A percentile compares a stretch with the other conserved stretches of the same genome.
phyloP scores from a whole-genome alignment of 306 rosid genomes.

The Quercus glauca region DNA sequence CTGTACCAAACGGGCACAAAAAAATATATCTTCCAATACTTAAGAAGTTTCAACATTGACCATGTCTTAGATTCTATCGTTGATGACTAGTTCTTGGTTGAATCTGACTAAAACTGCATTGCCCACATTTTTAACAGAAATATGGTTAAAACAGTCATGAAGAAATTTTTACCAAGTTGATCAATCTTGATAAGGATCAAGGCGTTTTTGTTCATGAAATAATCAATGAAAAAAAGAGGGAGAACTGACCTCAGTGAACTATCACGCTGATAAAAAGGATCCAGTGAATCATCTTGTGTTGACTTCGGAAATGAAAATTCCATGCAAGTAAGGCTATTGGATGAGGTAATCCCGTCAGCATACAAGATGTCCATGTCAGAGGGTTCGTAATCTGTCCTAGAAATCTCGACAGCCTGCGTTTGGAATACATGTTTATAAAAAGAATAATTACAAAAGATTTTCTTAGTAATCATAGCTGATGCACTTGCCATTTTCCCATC shows the following conservation, averaged over 20 bases:
- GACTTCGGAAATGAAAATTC: constrained; percentile 54
- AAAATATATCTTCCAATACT: not conserved
- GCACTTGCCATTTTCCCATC: constrained; percentile 14
- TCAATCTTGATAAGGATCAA: not conserved
- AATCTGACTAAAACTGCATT: not conserved
- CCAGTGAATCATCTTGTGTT: constrained; percentile 33
- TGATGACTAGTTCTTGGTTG: not conserved
- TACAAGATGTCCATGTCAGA: constrained; percentile 68
- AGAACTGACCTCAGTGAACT: constrained; percentile 47
- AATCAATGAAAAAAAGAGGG: not conserved
- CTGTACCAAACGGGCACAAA: not conserved
- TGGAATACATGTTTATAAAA: constrained; percentile 11
- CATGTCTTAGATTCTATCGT: not conserved
- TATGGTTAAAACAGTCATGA: not conserved
- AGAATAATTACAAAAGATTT: not conserved
- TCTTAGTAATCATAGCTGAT: not conserved
- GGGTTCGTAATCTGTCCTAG: constrained; percentile 55
- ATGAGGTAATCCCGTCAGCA: constrained; percentile 66
- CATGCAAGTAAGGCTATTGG: constrained; percentile 52
- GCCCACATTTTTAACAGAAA: not conserved
- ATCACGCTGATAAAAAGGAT: constrained; percentile 34
- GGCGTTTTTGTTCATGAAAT: not conserved
- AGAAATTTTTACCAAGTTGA: not conserved
- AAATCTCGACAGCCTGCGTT: constrained; percentile 69
- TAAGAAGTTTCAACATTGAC: not conserved